These are phyloP conservation scores for Hibiscus syriacus DNA, from an alignment of 345 rosid species.

Conservation along the genomic window DNA sequence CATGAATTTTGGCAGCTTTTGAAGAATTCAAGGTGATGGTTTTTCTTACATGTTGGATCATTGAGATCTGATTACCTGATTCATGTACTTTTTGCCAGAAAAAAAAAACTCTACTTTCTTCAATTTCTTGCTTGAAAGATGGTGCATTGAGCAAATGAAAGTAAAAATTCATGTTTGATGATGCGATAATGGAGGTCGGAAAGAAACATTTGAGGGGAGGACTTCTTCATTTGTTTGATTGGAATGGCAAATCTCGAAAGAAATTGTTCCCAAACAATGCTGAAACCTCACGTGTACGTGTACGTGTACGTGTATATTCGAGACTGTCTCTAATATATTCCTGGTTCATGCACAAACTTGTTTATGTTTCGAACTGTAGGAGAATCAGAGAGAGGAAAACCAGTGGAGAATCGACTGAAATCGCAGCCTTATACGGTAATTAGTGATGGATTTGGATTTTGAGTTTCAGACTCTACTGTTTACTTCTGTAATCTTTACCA, in stretches of 20 bases:
- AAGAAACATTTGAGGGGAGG: constrained; percentile 62
- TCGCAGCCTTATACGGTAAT: constrained; percentile 15
- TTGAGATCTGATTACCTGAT: constrained; percentile 1
- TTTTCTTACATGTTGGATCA: background rate
- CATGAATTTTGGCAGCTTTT: constrained; percentile 9
- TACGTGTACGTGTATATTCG: background rate
- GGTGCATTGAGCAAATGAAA: constrained; percentile 20
- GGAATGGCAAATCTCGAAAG: constrained; percentile 83
- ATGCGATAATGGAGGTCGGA: constrained; percentile 55
- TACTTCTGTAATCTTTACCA: constrained; percentile 16
- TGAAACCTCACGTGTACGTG: constrained; percentile 33
- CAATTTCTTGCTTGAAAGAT: background rate
- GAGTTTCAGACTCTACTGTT: constrained; percentile 14
- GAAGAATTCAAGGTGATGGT: constrained; percentile 21
- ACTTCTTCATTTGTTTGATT: constrained; percentile 60
- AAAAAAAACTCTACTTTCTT: background rate
- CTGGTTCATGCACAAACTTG: background rate
- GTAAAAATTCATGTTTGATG: constrained; percentile 16
- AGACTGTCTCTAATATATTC: background rate
- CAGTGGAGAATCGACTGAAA: constrained; percentile 20
- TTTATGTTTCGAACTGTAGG: constrained; percentile 19
- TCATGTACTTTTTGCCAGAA: background rate
- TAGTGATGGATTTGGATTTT: background rate
- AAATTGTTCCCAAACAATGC: constrained; percentile 48
- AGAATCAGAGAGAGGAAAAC: constrained; percentile 37